These are phyloP conservation scores for Ensete ventricosum DNA, from an alignment of 176 grass and related monocot species.

Conservation along the genomic window DNA sequence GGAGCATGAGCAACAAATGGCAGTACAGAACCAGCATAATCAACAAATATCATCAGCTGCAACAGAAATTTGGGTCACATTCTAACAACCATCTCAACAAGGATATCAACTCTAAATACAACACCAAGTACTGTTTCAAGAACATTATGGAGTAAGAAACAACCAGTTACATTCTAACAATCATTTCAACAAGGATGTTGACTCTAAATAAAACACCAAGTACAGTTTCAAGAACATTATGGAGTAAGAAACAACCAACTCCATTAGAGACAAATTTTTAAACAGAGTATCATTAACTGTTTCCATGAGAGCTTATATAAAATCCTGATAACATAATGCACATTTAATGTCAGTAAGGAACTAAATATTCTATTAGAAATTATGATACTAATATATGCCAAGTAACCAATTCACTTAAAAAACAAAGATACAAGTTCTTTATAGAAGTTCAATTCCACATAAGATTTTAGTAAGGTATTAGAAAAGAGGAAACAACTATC, in stretches of 20 bases:
- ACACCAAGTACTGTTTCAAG: neutral
- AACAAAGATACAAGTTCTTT: too few species aligned
- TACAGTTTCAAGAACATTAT: neutral
- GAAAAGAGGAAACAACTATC: neutral
- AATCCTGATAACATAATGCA: neutral
- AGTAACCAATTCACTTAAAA: too few species aligned
- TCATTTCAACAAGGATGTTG: neutral
- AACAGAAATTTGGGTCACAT: neutral
- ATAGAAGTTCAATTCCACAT: too few species aligned
- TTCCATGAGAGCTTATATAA: neutral
- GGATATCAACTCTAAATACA: neutral
- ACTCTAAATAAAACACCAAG: neutral
- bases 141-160: neutral
- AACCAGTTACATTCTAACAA: neutral
- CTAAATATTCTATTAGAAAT: neutral
- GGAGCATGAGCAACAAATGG: constrained; percentile 15
- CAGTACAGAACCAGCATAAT: constrained; percentile 18
- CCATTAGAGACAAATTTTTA: neutral
- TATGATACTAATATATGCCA: neutral
- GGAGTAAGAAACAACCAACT: neutral
- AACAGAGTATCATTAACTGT: neutral
- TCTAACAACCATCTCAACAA: neutral
- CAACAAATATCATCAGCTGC: constrained; percentile 25
- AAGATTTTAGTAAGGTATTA: neutral
- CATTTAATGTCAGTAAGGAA: neutral